A percentile compares a stretch with the other conserved stretches of the same genome.
These are phyloP conservation scores for Fusarium gaditjirri DNA, from an alignment of 2,329 filamentous ascomycete species.

Conservation along the genomic window DNA sequence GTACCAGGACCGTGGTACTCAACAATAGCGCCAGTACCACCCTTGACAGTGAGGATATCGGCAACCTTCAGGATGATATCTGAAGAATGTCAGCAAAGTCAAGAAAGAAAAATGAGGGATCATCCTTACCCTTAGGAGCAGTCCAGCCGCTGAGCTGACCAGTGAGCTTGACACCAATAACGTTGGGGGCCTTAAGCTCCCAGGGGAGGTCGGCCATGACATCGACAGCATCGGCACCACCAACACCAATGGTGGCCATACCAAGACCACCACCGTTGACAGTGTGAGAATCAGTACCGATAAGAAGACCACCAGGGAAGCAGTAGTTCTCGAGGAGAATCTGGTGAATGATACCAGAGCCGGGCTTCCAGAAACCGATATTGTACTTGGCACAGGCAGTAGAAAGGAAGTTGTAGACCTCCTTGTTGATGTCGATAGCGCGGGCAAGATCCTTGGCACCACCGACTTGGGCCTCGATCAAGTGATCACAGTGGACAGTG, in stretches of 20 bases:
- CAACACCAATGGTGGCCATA: conserved; percentile 94
- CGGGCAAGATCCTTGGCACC: conserved; percentile 92
- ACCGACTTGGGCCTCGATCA: conserved; percentile 97
- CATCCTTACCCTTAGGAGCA: conserved; percentile 80
- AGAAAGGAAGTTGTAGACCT: conserved; percentile 97
- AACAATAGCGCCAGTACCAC: conserved; percentile 91
- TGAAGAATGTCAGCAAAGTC: conserved; percentile 48
- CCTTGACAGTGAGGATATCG: conserved; percentile 96
- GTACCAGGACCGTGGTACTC: conserved; percentile 73
- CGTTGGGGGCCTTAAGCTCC: conserved; percentile 97
- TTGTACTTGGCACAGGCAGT: conserved; percentile 98
- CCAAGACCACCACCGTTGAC: conserved; percentile 97
- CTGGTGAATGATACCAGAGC: conserved; percentile 99
- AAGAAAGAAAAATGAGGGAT: background rate
- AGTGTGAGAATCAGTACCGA: conserved; percentile 97
- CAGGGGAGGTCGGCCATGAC: conserved; percentile 97
- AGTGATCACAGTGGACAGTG: conserved; percentile 98
- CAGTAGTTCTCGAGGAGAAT: conserved; percentile 99
- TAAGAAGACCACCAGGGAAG: conserved; percentile 97
- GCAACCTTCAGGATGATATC: conserved; percentile 98
- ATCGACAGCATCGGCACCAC: conserved; percentile 97
- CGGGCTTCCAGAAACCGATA: conserved; percentile 99
- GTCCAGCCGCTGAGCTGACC: conserved; percentile 92
- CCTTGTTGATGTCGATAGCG: conserved; percentile 95
- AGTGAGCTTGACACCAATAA: conserved; percentile 96